Evolutionary conservation across 202 grass and related monocot species (phyloP).

Genomic region (Panicum hallii): DNA sequence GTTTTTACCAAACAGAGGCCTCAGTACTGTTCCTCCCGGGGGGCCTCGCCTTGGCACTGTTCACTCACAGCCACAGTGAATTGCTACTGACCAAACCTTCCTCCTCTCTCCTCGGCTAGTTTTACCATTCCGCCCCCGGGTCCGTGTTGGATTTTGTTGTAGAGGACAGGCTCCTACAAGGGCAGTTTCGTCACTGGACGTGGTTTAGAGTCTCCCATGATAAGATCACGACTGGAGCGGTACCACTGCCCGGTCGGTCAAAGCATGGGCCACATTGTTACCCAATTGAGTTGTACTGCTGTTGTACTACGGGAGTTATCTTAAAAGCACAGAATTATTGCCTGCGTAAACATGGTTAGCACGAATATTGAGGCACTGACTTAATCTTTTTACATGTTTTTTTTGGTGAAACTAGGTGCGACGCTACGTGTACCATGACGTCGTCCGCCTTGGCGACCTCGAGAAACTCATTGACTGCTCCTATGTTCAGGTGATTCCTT

Average conservation of each 20-base stretch:
- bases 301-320: neutral
- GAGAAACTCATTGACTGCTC: constrained; percentile 99
- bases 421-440: constrained; percentile 98
- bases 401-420: constrained; percentile 60
- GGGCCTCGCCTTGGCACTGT: neutral
- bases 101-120: neutral
- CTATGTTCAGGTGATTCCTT: constrained; percentile 78
- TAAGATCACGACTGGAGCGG: constrained; percentile 10
- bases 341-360: neutral
- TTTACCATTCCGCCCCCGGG: neutral
- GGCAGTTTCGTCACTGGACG: neutral
- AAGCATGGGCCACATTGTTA: constrained; percentile 41
- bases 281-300: constrained; percentile 20
- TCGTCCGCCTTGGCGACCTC: constrained; percentile 90
- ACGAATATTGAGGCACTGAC: neutral
- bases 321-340: neutral
- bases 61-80: constrained; percentile 36
- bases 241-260: constrained; percentile 39
- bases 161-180: neutral
- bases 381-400: neutral
- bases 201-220: constrained; percentile 9
- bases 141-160: neutral
- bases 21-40: constrained; percentile 32
- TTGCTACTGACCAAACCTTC: constrained; percentile 3
- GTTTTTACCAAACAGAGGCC: constrained; percentile 53